Base-by-base conservation (phyloP, 192 early-diverging fungal genomes). In the Rhizophagus clarus region DNA sequence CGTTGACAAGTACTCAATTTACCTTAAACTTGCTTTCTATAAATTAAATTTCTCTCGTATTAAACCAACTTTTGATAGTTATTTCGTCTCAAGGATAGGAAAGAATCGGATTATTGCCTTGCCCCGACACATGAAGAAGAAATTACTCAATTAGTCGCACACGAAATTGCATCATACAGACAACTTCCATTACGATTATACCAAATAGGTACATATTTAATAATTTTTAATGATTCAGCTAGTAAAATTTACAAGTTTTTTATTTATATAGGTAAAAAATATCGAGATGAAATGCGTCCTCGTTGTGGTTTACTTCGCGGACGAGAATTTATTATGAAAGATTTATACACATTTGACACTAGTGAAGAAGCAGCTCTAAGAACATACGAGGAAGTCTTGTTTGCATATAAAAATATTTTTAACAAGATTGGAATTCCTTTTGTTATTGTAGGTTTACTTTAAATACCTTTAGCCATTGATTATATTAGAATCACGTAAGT, bases 271-370 rank as follows among this genome's bases (percentile, higher is more conserved):
- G 88, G 89, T n/a, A 87, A 89, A 49, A 97, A 97, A 84, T 97
- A 91, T 75, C 89, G 94, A 34, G 95, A 96, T 81, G 95, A 96
- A 74, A 85, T 92, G 61, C 87, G 96, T 32, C 95, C 95, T 24
- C 88, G 96, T 28, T 90, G 89, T 8, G 97, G 97, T 11, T 82
- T 98, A 26, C 87, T 98, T 63, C 86, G 97, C 15, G 96, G 89
- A 3, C 91, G 94, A 40, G 97, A 98, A 82, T 98, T 98, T 83
- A 82, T 96, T n/a, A 98, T 98, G 97, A 98, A 97, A 83, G 97
- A 98, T 84, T 82, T 98, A 80, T 97, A 98, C 82, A 90, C 94
- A 10, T 98, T 98, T 83, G 96, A 98, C 82, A 88, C 84, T 4
- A 88, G 88, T 1, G 83, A 88, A 74, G 82, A 92, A 20, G 87